Evolutionary conservation across 768 basidiomycete species (phyloP), one percentile per base, ranked within the genome.

Genomic region (Tricholoma hemisulphureum): DNA sequence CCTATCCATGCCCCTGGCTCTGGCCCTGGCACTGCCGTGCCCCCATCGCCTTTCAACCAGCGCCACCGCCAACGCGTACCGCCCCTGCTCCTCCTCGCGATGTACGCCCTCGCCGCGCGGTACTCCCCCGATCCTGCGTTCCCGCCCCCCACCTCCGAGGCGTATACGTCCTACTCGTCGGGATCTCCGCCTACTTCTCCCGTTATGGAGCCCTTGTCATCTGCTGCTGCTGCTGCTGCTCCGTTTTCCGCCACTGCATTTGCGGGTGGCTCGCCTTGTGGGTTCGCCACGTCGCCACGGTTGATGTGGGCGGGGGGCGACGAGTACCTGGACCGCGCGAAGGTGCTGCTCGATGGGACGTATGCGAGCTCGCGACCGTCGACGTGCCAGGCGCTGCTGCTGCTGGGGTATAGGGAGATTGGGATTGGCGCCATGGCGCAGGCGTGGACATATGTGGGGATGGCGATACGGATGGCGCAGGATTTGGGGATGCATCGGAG

Each of bases 381-480:
- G 10, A 93, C 89, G 0, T 87, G 87, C 48, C 91, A 93, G 67
- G 85, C 92, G 5, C 73, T 95, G 18, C 77, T 95, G 9, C 79
- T 95, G 9, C 80, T 94, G 74, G 88, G 88, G 6, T 94, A 89
- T 67, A 80, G 93, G 7, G 92, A 95, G 71, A 82, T 93, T 39
- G 93, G 93, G 2, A 89, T 93, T 58, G 93, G 91, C 45, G 85
- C 90, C 16, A 95, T 94, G 92, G 87, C 88, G 7, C 84, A 88
- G 70, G 87, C 90, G 29, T 95, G 93, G 93, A 81, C 86, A 9
- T 92, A 88, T 66, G 82, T 86, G 18, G 92, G 93, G 10, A 90
- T 92, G 88, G 92, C 89, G 0, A 86, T 95, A 34, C 82, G 93
- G n/a, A 93, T 95, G 91, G 91, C 91, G 14, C 91, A 92, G 71